Evolutionary conservation across 2,329 filamentous ascomycete species (phyloP), one percentile per base, ranked within the genome.

Genomic region (Chrysosporium keratinophilum): DNA sequence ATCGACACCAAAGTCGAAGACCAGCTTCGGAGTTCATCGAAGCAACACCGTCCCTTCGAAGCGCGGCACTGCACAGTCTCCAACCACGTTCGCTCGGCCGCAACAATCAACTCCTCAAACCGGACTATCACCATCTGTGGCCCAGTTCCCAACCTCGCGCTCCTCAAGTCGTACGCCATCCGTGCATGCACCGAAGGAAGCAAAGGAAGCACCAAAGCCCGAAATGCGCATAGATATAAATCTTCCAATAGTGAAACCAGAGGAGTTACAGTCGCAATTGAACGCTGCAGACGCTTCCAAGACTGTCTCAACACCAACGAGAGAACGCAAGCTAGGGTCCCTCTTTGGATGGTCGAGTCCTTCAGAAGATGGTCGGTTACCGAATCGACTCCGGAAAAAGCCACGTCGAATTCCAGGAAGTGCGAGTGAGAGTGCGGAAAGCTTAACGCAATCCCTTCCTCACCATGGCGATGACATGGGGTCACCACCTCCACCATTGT

Each of bases 41-140:
- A 96, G 91, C 71, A 97, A 97, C 66, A 98, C 93, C 2, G 77
- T 97, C 12, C 93, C 93, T 0, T 93, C 91, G 0, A 95, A 95
- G 66, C 77, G 61, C 71, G 76, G 37, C 75, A 77, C 3, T 75
- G 78, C 33, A 71, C 79, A 31, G 9, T 54, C 57, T 14, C 48
- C 58, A 12, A 52, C 20, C 20, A 39, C 43, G 2, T 57, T 58
- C 17, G 48, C 41, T 40, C 50, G 53, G 20, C 51, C 50, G 28
- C 19, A 45, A 2, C 56, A 59, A 28, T 17, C 73, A 9, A 76
- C 78, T 0, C 74, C 77, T 9, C 73, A 72, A 12, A 71, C 75
- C 6, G 62, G 56, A 4, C 59, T 66, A 17, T 60, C 63, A 5
- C 60, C 68, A 15, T 62, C 69, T 3, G 57, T 62, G 11, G 37